Evolutionary conservation across 331 rosid genomes (phyloP), one percentile per base, ranked within the genome.

Genomic region (Arachis monticola): DNA sequence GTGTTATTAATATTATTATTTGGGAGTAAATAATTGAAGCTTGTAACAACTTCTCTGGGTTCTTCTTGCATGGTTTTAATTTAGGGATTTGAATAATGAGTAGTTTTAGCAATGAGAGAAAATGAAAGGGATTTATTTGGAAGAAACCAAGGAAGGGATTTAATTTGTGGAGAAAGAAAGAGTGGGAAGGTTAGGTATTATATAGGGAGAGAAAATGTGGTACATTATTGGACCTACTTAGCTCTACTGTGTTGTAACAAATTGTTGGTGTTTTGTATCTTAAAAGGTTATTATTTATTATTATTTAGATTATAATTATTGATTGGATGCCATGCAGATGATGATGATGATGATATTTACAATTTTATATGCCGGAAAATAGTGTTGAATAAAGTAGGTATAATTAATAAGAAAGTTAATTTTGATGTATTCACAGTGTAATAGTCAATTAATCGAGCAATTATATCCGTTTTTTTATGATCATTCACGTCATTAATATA

Each of bases 191-290:
- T 74, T 63, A 57, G 87, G 85, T 55, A 55, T 88, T 93, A 84
- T 94, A 94, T 94, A 94, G 93, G 80, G 68, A 70, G 85, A 38
- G 70, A 69, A 81, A 72, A 74, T 63, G 65, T 69, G 60, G 60
- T 55, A 60, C 46, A 50, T 0, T 75, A 5, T 22, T 27, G 89
- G 80, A 65, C 85, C 90, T 85, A 82, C 83, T 72, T 31, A 45
- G 30, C 30, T 27, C n/a, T 44, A 69, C n/a, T 75, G 70, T 69
- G 46, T 42, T 58, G 73, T 55, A 78, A 61, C 73, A 69, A 69
- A 57, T 78, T 78, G 77, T 66, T 79, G 67, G 78, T 69, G 81
- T 78, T 84, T 73, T 76, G 38, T 64, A 27, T 27, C 1, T 38
- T 76, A 80, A 74, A 81, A 71, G 75, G 79, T 56, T 60, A 48